A percentile compares a stretch with the other conserved stretches of the same genome.
Evolutionary conservation across 768 basidiomycete genomes (phyloP).

Genomic region (Dacryopinax spathularia): DNA sequence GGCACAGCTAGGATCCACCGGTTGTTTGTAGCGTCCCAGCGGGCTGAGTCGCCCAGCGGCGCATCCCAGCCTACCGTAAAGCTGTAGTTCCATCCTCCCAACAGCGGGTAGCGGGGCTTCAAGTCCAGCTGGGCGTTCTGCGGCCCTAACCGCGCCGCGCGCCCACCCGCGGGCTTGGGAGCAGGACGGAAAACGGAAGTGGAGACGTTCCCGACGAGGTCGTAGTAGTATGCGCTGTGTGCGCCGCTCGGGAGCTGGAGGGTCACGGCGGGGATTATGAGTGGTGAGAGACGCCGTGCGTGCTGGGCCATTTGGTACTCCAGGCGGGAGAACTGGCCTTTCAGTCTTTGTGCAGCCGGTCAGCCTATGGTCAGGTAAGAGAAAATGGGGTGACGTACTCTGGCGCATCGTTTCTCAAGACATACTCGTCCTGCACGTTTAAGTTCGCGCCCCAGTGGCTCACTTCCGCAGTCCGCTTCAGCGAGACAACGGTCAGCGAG

Average conservation of each 20-base stretch:
- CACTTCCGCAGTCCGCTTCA: slow-evolving; percentile 71
- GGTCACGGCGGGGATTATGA: slow-evolving; percentile 57
- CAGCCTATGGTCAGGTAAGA: slow-evolving; percentile 5
- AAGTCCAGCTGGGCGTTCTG: slow-evolving; percentile 54
- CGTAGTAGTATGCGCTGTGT: slow-evolving; percentile 74
- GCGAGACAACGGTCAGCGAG: slow-evolving; percentile 55
- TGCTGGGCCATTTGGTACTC: slow-evolving; percentile 65
- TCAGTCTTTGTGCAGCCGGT: slow-evolving; percentile 52
- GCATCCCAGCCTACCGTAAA: slow-evolving; percentile 92
- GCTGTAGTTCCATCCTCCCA: slow-evolving; percentile 95
- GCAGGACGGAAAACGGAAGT: slow-evolving; percentile 70
- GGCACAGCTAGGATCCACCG: slow-evolving; percentile 69
- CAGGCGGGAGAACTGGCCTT: slow-evolving; percentile 90
- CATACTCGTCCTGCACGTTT: slow-evolving; percentile 79
- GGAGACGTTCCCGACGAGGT: slow-evolving; percentile 89
- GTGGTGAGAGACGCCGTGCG: slow-evolving; percentile 35
- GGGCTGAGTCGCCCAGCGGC: slow-evolving; percentile 58
- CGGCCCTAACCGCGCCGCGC: slow-evolving; percentile 10
- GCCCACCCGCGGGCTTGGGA: slow-evolving; percentile 32
- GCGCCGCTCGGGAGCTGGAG: slow-evolving; percentile 74
- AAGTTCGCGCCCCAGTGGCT: slow-evolving; percentile 96
- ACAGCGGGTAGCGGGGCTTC: slow-evolving; percentile 75
- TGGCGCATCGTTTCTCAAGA: slow-evolving; percentile 81
- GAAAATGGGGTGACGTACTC: slow-evolving; percentile 39
- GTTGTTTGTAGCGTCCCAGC: slow-evolving; percentile 46